Evolutionary conservation across 495 filamentous ascomycete genomes (phyloP).

Genomic region (Penicillium macrosclerotiorum): DNA sequence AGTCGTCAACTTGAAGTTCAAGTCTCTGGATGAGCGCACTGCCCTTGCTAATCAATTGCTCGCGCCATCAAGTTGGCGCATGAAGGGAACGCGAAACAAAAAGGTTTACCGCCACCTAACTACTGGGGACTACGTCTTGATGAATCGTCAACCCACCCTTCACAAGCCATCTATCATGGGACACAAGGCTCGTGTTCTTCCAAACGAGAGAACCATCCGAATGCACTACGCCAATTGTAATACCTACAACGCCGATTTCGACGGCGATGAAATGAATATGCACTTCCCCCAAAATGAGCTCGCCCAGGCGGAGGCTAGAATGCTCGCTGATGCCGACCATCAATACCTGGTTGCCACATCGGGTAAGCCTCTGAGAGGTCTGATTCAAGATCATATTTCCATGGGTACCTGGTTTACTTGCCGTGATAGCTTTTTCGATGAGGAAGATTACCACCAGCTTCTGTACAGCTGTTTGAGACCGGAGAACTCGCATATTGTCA

Average conservation of each 20-base stretch:
- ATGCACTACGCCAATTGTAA: slow-evolving; percentile 99
- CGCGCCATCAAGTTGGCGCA: slow-evolving; percentile 74
- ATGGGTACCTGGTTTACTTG: slow-evolving; percentile 89
- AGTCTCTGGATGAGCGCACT: slow-evolving; percentile 78
- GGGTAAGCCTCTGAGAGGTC: slow-evolving; percentile 89
- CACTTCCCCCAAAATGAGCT: slow-evolving; percentile 98
- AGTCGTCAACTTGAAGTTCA: slow-evolving; percentile 80
- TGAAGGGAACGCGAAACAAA: slow-evolving; percentile 81
- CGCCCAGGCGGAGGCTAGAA: slow-evolving; percentile 84
- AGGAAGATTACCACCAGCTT: slow-evolving; percentile 87
- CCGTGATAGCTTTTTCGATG: slow-evolving; percentile 87
- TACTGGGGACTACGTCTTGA: slow-evolving; percentile 94
- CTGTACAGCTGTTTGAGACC: slow-evolving; percentile 86
- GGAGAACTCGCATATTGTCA: slow-evolving; percentile 77
- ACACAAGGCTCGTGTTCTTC: slow-evolving; percentile 87
- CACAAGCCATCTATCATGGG: slow-evolving; percentile 99
- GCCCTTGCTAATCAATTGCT: slow-evolving; percentile 89
- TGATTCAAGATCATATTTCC: slow-evolving; percentile 98
- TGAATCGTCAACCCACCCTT: slow-evolving; percentile 99
- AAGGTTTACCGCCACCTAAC: slow-evolving; percentile 95
- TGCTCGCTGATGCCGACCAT: slow-evolving; percentile 93
- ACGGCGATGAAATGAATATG: slow-evolving; percentile 99
- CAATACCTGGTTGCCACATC: slow-evolving; percentile 95
- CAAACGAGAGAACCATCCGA: slow-evolving; percentile 92
- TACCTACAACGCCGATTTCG: slow-evolving; percentile 99